phyloP scores from a whole-genome alignment of 352 stramenopile species.

The Globisporangium barbulae region DNA sequence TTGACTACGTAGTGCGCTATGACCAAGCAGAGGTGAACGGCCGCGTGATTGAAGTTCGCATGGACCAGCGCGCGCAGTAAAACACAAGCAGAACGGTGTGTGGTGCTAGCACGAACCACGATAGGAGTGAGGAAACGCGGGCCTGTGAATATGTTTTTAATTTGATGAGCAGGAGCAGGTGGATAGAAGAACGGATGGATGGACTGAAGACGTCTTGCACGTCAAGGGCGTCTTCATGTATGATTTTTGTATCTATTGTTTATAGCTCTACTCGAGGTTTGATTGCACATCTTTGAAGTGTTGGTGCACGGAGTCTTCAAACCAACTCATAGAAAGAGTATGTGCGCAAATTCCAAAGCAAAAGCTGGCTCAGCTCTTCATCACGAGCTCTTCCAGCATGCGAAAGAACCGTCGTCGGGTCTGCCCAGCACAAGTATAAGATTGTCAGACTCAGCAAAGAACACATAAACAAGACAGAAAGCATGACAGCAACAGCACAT shows the following conservation, averaged over 20 bases:
- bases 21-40: slow-evolving; percentile 68
- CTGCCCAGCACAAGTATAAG: slow-evolving; percentile 20
- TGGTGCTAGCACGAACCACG: neutral
- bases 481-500: slow-evolving; percentile 1
- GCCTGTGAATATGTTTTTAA: neutral
- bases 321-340: no score
- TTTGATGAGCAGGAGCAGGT: neutral
- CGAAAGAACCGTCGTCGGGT: slow-evolving; percentile 33
- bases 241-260: slow-evolving; percentile 7
- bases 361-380: slow-evolving; percentile 10
- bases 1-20: slow-evolving; percentile 42
- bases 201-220: slow-evolving; percentile 1
- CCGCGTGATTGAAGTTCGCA: slow-evolving; percentile 59
- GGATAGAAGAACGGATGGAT: slow-evolving; percentile 6
- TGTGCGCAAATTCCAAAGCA: neutral
- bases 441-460: neutral
- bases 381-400: slow-evolving; percentile 37
- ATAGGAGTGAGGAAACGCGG: neutral
- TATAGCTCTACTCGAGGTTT: neutral
- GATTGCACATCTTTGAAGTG: no score
- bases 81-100: neutral
- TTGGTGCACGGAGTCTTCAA: no score
- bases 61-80: slow-evolving; percentile 51
- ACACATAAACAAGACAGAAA: neutral
- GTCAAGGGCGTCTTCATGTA: neutral